phyloP scores from a whole-genome alignment of 805 yeast species.

The Metschnikowia peoriensis region DNA sequence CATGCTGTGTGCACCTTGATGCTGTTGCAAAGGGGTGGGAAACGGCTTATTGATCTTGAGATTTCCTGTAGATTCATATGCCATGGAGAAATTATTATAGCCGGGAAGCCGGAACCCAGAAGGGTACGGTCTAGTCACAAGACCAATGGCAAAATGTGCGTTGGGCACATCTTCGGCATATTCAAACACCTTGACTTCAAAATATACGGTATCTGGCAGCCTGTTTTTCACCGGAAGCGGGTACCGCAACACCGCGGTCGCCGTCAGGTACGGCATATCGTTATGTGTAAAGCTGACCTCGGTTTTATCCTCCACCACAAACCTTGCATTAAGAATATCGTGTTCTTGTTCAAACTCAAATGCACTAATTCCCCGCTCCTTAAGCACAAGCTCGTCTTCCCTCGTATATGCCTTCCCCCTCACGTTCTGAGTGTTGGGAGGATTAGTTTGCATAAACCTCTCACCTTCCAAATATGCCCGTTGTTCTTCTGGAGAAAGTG shows the following conservation, averaged over 20 bases:
- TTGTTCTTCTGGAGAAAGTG: constrained; percentile 43
- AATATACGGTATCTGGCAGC: constrained; percentile 51
- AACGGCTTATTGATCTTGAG: constrained; percentile 66
- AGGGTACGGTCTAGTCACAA: constrained; percentile 73
- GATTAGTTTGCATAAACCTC: constrained; percentile 30
- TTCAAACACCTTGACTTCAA: constrained; percentile 51
- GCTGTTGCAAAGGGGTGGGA: constrained; percentile 45
- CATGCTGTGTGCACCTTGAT: constrained; percentile 38
- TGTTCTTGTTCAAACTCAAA: constrained; percentile 40
- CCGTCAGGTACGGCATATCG: constrained; percentile 39
- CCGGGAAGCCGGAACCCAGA: constrained; percentile 70
- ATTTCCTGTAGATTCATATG: constrained; percentile 72
- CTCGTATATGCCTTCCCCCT: constrained; percentile 33
- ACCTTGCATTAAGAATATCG: constrained; percentile 31
- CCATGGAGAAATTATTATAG: constrained; percentile 62
- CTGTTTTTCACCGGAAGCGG: constrained; percentile 38
- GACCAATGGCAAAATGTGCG: constrained; percentile 61
- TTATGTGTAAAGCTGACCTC: constrained; percentile 37
- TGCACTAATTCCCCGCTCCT: constrained; percentile 39
- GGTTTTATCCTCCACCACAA: constrained; percentile 38
- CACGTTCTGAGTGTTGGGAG: constrained; percentile 30
- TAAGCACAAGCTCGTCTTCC: constrained; percentile 29
- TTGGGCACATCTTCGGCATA: constrained; percentile 29
- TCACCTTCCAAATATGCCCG: constrained; percentile 33
- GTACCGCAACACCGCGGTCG: constrained; percentile 39